A percentile compares a stretch with the other conserved stretches of the same genome.
Conservation (phyloP, 148 eudicot genomes). For the Camellia sinensis region DNA sequence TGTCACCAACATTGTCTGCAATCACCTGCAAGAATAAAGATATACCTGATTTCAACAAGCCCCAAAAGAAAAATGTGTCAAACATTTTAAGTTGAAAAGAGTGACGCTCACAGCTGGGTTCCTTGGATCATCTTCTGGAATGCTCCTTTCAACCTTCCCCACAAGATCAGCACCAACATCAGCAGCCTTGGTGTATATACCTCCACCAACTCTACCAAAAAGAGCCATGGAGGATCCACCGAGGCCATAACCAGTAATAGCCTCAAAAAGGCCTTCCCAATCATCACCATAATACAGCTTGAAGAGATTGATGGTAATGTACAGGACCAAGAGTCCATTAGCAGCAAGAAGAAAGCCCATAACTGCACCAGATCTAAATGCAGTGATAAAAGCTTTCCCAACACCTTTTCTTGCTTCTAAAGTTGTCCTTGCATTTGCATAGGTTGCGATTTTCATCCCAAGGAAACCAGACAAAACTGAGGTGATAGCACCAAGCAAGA, state of each 20-base stretch:
- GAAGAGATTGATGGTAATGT: constrained; percentile 48
- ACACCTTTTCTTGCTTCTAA: constrained; percentile 68
- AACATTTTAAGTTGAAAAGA: not conserved
- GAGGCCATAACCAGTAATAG: constrained; percentile 88
- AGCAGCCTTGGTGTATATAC: constrained; percentile 90
- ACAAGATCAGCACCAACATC: constrained; percentile 96
- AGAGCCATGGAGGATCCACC: constrained; percentile 95
- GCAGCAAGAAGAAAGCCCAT: constrained; percentile 80
- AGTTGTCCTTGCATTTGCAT: constrained; percentile 65
- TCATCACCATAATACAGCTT: constrained; percentile 67
- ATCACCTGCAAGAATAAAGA: constrained; percentile 45
- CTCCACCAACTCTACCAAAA: constrained; percentile 87
- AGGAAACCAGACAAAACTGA: constrained; percentile 57
- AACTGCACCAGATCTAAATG: constrained; percentile 66
- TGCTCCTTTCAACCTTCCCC: constrained; percentile 82
- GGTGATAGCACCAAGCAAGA: constrained; percentile 55
- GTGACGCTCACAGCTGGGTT: constrained; percentile 70
- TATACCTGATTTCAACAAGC: not conserved
- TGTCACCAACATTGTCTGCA: constrained; percentile 81
- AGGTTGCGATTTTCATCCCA: constrained; percentile 72
- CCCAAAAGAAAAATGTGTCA: not conserved
- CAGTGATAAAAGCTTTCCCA: constrained; percentile 60
- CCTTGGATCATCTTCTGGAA: constrained; percentile 85
- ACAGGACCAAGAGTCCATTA: constrained; percentile 50
- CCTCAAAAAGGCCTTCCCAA: constrained; percentile 71